Evolutionary conservation across 352 stramenopile genomes (phyloP), one percentile per base, ranked within the genome.

Genomic region (Pythium scleroteichum): DNA sequence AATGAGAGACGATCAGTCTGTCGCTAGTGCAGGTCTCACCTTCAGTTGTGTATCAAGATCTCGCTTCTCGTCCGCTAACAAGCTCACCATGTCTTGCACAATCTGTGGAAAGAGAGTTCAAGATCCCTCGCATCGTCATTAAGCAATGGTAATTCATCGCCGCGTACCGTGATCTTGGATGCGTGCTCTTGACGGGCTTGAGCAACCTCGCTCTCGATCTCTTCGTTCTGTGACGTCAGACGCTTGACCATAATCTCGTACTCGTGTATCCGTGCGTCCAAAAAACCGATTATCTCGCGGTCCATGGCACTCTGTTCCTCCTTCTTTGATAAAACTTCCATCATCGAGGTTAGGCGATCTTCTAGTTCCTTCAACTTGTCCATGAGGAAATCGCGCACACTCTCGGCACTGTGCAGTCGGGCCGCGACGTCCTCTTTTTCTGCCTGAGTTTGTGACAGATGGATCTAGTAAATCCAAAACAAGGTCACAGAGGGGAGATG

Each of bases 341-440:
- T 89, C 48, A 64, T 79, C 4, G 50, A 69, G 13, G 79, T 61
- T 4, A 94, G 58, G 4, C 68, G 76, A 38, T 92, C 80, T 70
- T 94, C 85, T 14, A 88, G 53, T 12, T 91, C 79, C 46, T 88
- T 89, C 17, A 94, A 71, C 41, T 92, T 94, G 38, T 90, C 81
- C 82, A 94, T 92, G 9, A 94, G 63, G 32, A 94, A 94, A 35
- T 91, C 85, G 14, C 85, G 82, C 24, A 94, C 85, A 29, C 79
- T 91, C 45, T 94, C 85, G 0, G 85, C 81, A 33, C 79, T 85
- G n/a, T 85, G 79, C 4, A 94, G 60, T 0, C 82, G 72, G 27
- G 78, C 82, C 20, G 78, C 71, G 22, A 91, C 48, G 26, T 94
- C 85, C 73, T 94, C 82, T 51, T 90, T 91, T 53, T 94, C 85